A percentile compares a stretch with the other conserved stretches of the same genome.
phyloP scores from a whole-genome alignment of 2,329 filamentous ascomycete genomes.

The Plectosphaerella sp. region DNA sequence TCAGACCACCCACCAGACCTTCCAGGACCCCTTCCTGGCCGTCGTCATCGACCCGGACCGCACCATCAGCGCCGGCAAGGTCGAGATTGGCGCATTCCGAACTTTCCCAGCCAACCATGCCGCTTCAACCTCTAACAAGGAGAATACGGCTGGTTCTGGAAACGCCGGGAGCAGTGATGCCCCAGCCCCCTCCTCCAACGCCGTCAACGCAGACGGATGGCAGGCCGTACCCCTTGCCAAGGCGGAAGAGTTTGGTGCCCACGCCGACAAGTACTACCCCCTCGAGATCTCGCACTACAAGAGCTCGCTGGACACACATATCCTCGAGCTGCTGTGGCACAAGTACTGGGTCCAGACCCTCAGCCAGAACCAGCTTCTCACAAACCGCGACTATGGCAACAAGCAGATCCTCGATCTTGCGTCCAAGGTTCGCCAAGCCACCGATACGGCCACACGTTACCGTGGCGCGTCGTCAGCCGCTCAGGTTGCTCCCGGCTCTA shows the following conservation, averaged over 20 bases:
- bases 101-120: conserved; percentile 61
- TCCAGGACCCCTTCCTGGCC: conserved; percentile 86
- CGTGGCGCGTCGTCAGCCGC: conserved; percentile 20
- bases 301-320: conserved; percentile 79
- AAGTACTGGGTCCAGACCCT: conserved; percentile 99
- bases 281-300: conserved; percentile 94
- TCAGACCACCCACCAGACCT: conserved; percentile 78
- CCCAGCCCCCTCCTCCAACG: conserved; percentile 4
- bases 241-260: conserved; percentile 91
- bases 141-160: neutral
- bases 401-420: conserved; percentile 89
- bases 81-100: conserved; percentile 95
- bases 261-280: conserved; percentile 85
- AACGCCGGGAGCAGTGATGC: conserved; percentile 34
- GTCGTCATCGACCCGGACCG: conserved; percentile 93
- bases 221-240: conserved; percentile 87
- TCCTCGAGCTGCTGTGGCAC: conserved; percentile 91
- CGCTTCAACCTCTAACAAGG: conserved; percentile 22
- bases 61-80: conserved; percentile 89
- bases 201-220: conserved; percentile 49
- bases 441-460: conserved; percentile 27
- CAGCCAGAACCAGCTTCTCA: conserved; percentile 83
- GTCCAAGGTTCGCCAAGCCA: conserved; percentile 71
- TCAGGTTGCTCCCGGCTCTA: conserved; percentile 15
- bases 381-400: conserved; percentile 87